A percentile compares a stretch with the other conserved stretches of the same genome.
phyloP scores from a whole-genome alignment of 345 rosid genomes.

The Citrus hindsii region DNA sequence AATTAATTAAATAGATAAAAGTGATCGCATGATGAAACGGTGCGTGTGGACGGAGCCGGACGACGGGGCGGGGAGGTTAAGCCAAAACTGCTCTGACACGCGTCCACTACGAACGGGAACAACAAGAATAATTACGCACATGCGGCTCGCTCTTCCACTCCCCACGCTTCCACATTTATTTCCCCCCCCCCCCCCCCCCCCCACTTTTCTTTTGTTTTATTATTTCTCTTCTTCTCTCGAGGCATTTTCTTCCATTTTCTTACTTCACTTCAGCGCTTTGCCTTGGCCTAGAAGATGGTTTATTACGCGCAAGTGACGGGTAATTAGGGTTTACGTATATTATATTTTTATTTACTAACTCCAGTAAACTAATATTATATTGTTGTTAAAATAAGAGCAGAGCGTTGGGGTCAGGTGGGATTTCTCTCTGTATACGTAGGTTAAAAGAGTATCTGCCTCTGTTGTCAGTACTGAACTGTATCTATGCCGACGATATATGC shows the following conservation, averaged over 20 bases:
- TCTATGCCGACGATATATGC: background rate
- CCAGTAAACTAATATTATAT: background rate
- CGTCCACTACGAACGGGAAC: constrained; percentile 1
- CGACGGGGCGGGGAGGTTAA: background rate
- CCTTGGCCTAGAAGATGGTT: background rate
- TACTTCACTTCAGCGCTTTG: background rate
- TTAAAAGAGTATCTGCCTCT: background rate
- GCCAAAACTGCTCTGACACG: background rate
- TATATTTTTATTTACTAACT: too few species aligned
- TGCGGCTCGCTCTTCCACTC: constrained; percentile 21
- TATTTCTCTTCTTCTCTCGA: background rate
- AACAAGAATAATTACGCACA: constrained; percentile 6
- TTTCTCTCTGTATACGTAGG: background rate
- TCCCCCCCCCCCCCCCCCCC: background rate
- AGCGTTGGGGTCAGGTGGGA: background rate
- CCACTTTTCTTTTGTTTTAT: too few species aligned
- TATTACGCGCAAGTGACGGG: background rate
- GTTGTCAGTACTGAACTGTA: background rate
- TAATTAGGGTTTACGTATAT: background rate
- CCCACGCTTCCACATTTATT: constrained; percentile 10
- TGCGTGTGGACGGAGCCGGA: too few species aligned
- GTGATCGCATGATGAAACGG: too few species aligned
- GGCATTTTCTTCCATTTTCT: background rate
- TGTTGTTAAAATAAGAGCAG: too few species aligned
- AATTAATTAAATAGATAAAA: too few species aligned